These are phyloP conservation scores for Pyrrhoderma noxium DNA, from an alignment of 1,284 basidiomycete genomes.

Conservation along the genomic window DNA sequence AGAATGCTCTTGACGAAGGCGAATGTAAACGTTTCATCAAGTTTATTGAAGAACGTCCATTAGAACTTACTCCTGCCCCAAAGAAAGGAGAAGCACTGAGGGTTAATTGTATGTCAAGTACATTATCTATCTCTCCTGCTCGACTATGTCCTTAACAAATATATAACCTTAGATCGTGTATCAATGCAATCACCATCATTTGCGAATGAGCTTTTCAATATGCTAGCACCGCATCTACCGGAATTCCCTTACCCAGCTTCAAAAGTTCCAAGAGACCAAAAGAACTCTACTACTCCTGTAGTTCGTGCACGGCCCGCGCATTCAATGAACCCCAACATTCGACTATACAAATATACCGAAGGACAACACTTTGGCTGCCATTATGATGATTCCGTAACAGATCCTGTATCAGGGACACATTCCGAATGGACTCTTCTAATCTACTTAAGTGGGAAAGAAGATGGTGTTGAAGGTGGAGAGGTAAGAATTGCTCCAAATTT, in stretches of 20 bases:
- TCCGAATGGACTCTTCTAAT: conserved; percentile 79
- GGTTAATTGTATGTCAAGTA: conserved; percentile 51
- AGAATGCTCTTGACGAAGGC: conserved; percentile 50
- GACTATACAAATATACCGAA: conserved; percentile 61
- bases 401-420: conserved; percentile 46
- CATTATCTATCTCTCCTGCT: conserved; percentile 2
- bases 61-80: conserved; percentile 65
- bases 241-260: conserved; percentile 47
- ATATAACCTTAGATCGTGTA: conserved; percentile 44
- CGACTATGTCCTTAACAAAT: neutral
- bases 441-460: conserved; percentile 66
- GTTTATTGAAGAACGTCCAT: conserved; percentile 55
- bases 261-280: conserved; percentile 22
- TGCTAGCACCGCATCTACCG: conserved; percentile 55
- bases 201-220: conserved; percentile 44
- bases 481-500: conserved; percentile 27
- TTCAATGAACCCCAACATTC: conserved; percentile 62
- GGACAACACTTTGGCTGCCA: conserved; percentile 67
- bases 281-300: conserved; percentile 12
- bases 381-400: conserved; percentile 66
- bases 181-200: conserved; percentile 56
- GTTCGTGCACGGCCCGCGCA: conserved; percentile 37
- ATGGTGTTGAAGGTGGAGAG: conserved; percentile 71
- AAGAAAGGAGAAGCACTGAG: conserved; percentile 72
- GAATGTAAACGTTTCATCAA: conserved; percentile 60